Conservation (phyloP, 148 eudicot genomes). For the Arbutus unedo region DNA sequence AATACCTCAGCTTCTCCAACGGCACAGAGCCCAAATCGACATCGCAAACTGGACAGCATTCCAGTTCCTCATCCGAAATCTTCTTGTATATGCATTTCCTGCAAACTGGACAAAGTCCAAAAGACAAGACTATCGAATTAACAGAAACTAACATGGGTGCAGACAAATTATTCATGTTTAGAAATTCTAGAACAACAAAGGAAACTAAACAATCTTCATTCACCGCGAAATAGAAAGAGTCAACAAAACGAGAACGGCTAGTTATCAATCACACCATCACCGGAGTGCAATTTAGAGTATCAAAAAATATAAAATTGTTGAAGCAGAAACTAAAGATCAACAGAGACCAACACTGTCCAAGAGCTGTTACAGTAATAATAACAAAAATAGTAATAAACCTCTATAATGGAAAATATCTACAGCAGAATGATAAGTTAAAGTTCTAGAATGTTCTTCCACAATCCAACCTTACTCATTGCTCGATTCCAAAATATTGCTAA, state of each 20-base stretch:
- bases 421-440: background rate
- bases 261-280: background rate
- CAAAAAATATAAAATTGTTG: background rate
- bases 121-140: background rate
- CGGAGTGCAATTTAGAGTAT: background rate
- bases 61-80: conserved; percentile 79
- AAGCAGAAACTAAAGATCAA: background rate
- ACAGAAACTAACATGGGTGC: background rate
- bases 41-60: conserved; percentile 82
- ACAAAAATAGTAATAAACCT: background rate
- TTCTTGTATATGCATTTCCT: conserved; percentile 81
- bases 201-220: background rate
- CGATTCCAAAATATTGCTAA: background rate
- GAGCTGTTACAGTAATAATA: background rate
- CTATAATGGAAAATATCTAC: background rate
- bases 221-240: background rate
- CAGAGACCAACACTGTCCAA: background rate
- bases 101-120: conserved; percentile 56
- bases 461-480: background rate
- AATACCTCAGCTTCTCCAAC: conserved; percentile 78
- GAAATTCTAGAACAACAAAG: background rate
- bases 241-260: background rate
- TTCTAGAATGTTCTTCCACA: background rate
- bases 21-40: conserved; percentile 72
- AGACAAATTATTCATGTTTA: background rate